Conservation (phyloP, 371 early-diverging fungal species). For the Apophysomyces sp. region DNA sequence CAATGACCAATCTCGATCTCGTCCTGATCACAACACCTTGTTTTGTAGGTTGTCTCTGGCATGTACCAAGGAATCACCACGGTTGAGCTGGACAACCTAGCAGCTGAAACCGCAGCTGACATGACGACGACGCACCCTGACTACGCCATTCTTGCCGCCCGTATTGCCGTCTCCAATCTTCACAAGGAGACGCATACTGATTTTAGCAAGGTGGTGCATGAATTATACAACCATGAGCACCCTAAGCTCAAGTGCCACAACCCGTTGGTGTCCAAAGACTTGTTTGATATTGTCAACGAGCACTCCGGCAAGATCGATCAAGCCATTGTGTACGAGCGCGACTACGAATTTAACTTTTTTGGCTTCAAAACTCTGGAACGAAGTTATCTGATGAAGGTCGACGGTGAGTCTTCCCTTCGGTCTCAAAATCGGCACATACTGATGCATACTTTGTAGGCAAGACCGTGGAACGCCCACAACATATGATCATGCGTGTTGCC, state of each 20-base stretch:
- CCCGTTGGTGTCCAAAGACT: slow-evolving; percentile 85
- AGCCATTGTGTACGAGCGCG: slow-evolving; percentile 94
- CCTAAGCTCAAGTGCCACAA: slow-evolving; percentile 86
- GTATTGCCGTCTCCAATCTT: slow-evolving; percentile 96
- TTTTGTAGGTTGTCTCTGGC: slow-evolving; percentile 83
- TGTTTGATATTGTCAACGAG: slow-evolving; percentile 71
- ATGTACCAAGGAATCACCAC: slow-evolving; percentile 98
- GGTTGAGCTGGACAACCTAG: slow-evolving; percentile 94
- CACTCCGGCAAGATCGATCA: slow-evolving; percentile 87
- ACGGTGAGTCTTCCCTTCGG: slow-evolving; percentile 43
- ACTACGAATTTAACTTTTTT: slow-evolving; percentile 98
- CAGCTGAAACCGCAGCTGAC: slow-evolving; percentile 97
- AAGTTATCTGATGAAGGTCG: slow-evolving; percentile 91
- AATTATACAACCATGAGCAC: slow-evolving; percentile 85
- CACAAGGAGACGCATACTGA: slow-evolving; percentile 96
- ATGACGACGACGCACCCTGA: slow-evolving; percentile 98
- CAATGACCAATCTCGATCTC: neutral
- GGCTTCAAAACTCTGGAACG: slow-evolving; percentile 99
- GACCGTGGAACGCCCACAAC: slow-evolving; percentile 96
- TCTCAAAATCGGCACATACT: neutral
- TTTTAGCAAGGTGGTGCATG: slow-evolving; percentile 89
- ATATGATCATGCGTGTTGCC: slow-evolving; percentile 99
- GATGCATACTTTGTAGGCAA: neutral
- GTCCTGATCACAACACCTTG: neutral
- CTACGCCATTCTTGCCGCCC: slow-evolving; percentile 96